phyloP scores from a whole-genome alignment of 805 yeast genomes.

The Kodamaea fukazawae region DNA sequence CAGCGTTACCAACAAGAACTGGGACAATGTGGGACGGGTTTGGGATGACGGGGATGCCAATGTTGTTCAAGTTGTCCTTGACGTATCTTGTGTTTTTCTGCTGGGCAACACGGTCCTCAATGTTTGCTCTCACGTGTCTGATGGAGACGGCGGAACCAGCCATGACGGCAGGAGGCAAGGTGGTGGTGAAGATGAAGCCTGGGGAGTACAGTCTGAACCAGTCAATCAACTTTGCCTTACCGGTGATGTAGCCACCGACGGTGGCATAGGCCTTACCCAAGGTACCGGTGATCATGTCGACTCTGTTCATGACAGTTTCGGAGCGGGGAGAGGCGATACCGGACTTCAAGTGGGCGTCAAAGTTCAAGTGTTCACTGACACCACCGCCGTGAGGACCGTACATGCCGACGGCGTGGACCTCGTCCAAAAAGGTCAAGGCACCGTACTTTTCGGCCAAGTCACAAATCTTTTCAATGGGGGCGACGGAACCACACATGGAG shows the following conservation, averaged over 20 bases:
- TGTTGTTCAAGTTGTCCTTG: conserved; percentile 60
- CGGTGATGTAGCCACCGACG: conserved; percentile 98
- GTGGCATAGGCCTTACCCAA: conserved; percentile 95
- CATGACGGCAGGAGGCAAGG: conserved; percentile 97
- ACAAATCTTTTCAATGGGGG: conserved; percentile 89
- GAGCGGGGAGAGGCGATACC: conserved; percentile 53
- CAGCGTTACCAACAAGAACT: conserved; percentile 90
- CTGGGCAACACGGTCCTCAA: conserved; percentile 76
- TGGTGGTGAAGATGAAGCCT: conserved; percentile 95
- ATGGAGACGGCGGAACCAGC: conserved; percentile 91
- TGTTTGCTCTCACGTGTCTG: conserved; percentile 74
- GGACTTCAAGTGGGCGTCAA: conserved; percentile 69
- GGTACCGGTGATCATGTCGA: conserved; percentile 96
- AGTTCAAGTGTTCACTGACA: conserved; percentile 95
- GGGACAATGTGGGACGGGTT: conserved; percentile 98
- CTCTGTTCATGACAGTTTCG: conserved; percentile 76
- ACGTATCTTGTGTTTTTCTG: conserved; percentile 85
- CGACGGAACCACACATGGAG: conserved; percentile 97
- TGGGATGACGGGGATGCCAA: conserved; percentile 94
- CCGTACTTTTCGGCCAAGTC: conserved; percentile 97
- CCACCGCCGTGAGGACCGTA: conserved; percentile 99
- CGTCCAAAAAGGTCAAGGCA: conserved; percentile 94
- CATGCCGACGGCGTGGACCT: conserved; percentile 98
- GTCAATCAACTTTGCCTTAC: conserved; percentile 76
- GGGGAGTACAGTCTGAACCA: conserved; percentile 97